Evolutionary conservation across 2,329 filamentous ascomycete species (phyloP), one percentile per base, ranked within the genome.

Genomic region (Neonectria sp.): DNA sequence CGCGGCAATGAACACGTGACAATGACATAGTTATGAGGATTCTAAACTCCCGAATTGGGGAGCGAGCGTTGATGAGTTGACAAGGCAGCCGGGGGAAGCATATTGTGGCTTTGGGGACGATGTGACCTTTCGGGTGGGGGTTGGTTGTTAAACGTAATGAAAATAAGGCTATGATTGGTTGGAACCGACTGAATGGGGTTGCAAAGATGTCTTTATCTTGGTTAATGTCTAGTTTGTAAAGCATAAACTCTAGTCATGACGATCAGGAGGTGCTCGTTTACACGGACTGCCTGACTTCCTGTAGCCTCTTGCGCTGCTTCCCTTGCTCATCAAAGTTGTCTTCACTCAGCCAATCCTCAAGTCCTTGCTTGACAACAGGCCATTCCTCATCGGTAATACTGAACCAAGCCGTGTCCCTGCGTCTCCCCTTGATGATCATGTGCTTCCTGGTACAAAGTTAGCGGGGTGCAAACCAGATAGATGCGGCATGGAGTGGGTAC

Each of bases 371-470:
- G 1, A 84, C 76, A 0, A 63, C 57, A 2, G 82, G 81, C 90
- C 90, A 92, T 65, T 92, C 90, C 0, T 84, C 83, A 56, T 89
- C 85, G 1, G 88, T 73, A 8, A 92, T 86, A 25, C 88, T 86
- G 62, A 85, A 88, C 88, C 88, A 92, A 4, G 86, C 83, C 0
- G 89, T 89, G 73, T 92, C 90, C 49, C 90, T 79, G 59, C 80
- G 84, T 25, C 83, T 79, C 0, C 88, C 89, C 70, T 88, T 89
- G 8, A 86, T 72, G 33, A 92, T 82, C 84, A 90, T 84, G 74
- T 92, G 89, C 68, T 90, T 87, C 60, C 80, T 81, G 57, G 12
- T 21, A 21, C 0, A 3, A 7, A 6, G 13, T 58, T n/a, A 69
- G 17, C 21, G 7, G 1, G 2, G 4, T 3, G 6, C 0, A 5